These are phyloP conservation scores for Trichoderma asperellum DNA, from an alignment of 2,329 filamentous ascomycete species.

Conservation along the genomic window DNA sequence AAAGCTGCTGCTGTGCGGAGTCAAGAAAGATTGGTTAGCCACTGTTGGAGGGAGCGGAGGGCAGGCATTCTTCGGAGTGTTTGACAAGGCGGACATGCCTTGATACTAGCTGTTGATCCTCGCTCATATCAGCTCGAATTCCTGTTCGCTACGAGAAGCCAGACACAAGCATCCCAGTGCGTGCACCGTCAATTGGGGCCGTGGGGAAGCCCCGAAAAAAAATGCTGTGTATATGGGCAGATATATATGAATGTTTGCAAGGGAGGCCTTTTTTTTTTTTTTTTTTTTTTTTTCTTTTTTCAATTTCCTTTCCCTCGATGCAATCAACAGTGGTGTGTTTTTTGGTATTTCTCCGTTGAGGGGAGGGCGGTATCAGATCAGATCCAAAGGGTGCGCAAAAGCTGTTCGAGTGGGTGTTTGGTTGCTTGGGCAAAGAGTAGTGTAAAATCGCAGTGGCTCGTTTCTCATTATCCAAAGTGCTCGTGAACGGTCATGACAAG, in stretches of 20 bases:
- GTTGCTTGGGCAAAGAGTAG: conserved; percentile 19
- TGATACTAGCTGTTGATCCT: conserved; percentile 59
- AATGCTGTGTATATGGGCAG: neutral
- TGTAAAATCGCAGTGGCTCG: conserved; percentile 29
- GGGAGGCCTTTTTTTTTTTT: conserved; percentile 17
- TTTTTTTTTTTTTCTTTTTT: conserved; percentile 1
- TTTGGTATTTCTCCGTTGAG: neutral
- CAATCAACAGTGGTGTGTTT: neutral
- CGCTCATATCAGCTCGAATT: conserved; percentile 62
- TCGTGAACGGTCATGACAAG: conserved; percentile 30
- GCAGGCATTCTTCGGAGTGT: conserved; percentile 29
- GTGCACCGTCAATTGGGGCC: conserved; percentile 26
- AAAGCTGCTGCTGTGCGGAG: conserved; percentile 52
- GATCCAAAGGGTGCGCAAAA: conserved; percentile 7
- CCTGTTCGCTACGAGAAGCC: conserved; percentile 30
- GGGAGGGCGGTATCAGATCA: conserved; percentile 22
- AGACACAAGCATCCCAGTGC: conserved; percentile 32
- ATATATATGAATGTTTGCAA: conserved; percentile 7
- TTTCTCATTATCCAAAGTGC: conserved; percentile 30
- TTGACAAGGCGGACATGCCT: conserved; percentile 48
- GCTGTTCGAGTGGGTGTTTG: conserved; percentile 16
- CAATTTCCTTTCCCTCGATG: conserved; percentile 19
- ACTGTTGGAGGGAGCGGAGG: conserved; percentile 21
- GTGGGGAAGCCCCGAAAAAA: conserved; percentile 14
- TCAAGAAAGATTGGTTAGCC: conserved; percentile 16